These are phyloP conservation scores for Candida anutae DNA, from an alignment of 1,139 yeast species.

Conservation along the genomic window DNA sequence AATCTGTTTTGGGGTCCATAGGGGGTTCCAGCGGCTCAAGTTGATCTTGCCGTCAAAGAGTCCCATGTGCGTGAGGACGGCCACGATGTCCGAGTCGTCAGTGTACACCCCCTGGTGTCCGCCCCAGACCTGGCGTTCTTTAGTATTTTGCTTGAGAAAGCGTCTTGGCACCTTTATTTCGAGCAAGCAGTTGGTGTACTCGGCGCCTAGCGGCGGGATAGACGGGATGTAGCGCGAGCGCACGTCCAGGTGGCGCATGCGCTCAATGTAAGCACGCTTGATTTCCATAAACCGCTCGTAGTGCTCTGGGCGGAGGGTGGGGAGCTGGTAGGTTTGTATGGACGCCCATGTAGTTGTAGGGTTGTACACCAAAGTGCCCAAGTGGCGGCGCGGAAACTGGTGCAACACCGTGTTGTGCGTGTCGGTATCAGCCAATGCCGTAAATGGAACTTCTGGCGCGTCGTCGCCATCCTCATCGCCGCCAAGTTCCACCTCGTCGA, in stretches of 20 bases:
- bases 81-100: conserved; percentile 82
- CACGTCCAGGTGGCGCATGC: conserved; percentile 14
- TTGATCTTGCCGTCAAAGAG: conserved; percentile 31
- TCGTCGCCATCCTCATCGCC: no score
- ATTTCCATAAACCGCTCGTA: conserved; percentile 23
- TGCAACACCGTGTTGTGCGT: background rate
- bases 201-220: conserved; percentile 41
- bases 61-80: conserved; percentile 71
- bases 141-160: conserved; percentile 4
- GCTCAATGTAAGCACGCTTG: conserved; percentile 18
- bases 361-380: conserved; percentile 58
- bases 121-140: conserved; percentile 71
- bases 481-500: no score
- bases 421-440: no score
- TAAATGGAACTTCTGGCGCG: no score
- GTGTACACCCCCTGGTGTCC: conserved; percentile 72
- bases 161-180: conserved; percentile 56
- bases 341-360: conserved; percentile 46
- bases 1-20: conserved; percentile 22
- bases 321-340: conserved; percentile 28
- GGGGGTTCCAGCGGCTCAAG: conserved; percentile 27
- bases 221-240: conserved; percentile 27
- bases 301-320: conserved; percentile 31
- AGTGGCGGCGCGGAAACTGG: conserved; percentile 16
- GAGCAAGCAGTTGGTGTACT: conserved; percentile 51